These are phyloP conservation scores for Paspalum notatum DNA, from an alignment of 176 grass and related monocot genomes.

Conservation along the genomic window DNA sequence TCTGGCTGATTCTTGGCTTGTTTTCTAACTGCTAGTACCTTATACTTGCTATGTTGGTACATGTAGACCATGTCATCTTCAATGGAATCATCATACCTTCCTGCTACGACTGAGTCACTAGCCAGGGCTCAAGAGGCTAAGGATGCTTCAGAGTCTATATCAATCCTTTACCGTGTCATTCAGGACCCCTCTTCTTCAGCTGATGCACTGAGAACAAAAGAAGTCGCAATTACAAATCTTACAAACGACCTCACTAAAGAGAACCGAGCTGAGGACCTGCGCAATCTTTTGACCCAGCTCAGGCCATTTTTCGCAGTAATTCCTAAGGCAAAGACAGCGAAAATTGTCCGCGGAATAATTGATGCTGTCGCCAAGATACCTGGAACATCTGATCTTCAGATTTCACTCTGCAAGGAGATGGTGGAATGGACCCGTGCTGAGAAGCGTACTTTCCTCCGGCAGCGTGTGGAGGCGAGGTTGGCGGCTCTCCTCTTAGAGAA, in stretches of 20 bases:
- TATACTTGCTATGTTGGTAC: constrained; percentile 9
- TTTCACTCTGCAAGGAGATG: constrained; percentile 92
- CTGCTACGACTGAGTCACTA: constrained; percentile 72
- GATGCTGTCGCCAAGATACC: constrained; percentile 88
- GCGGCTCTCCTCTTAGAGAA: constrained; percentile 77
- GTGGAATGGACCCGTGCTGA: constrained; percentile 86
- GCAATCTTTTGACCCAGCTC: constrained; percentile 82
- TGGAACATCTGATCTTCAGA: constrained; percentile 72
- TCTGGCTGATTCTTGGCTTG: not conserved
- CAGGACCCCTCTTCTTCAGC: constrained; percentile 69
- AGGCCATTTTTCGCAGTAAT: constrained; percentile 77
- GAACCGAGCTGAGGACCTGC: constrained; percentile 67
- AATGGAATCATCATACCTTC: constrained; percentile 41
- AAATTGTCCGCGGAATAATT: constrained; percentile 79
- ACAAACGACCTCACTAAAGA: constrained; percentile 79
- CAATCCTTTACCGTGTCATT: constrained; percentile 73
- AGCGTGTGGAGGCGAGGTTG: constrained; percentile 84
- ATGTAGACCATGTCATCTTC: constrained; percentile 44
- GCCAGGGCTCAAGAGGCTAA: constrained; percentile 64
- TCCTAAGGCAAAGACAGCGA: constrained; percentile 92
- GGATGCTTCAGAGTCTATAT: constrained; percentile 69
- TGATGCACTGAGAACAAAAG: constrained; percentile 79
- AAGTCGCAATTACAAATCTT: constrained; percentile 79
- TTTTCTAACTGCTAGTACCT: not conserved
- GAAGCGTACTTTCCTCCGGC: constrained; percentile 82